Evolutionary conservation across 140 eudicot species (phyloP), one percentile per base, ranked within the genome.

Genomic region (Oenanthe javanica): DNA sequence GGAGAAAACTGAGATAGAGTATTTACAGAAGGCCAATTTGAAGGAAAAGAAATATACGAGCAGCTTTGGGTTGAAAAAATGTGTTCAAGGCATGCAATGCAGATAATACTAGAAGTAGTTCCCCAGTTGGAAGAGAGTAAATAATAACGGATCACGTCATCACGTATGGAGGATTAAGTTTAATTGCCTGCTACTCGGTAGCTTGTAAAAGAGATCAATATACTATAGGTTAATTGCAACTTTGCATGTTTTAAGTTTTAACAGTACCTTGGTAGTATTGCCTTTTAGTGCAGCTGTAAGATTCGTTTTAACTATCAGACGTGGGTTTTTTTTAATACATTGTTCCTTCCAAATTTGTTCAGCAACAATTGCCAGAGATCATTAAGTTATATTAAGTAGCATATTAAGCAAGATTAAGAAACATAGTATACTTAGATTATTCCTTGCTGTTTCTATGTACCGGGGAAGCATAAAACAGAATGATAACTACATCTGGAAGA

Each of bases 101-200:
- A 21, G 40, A 14, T 7, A 52, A 43, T 75, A 48, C 23, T 0
- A 9, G 40, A n/a, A 13, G 25, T 42, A 48, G 50, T 38, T 73
- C 40, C 48, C 25, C 75, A 85, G 16, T 50, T 83, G 87, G 75
- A 79, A 49, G 89, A 85, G 11, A 8, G 51, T 42, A 36, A 42
- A 42, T 2, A 72, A 40, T 27, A 5, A 9, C 31, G 74, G 5
- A 27, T 27, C 13, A 36, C 16, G 47, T 12, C 9, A 51, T 38
- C 31, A 1, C 31, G 31, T 0, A 31, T 31, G 31, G 31, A 31
- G 31, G 31, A 31, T 31, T 31, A 31, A 31, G 31, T 31, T 31
- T 31, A 31, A 31, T 31, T 55, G 9, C 6, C 4, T 5, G 6
- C 5, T 46, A n/a, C 1, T 6, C 47, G 11, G n/a, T 43, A 19